Percentiles rank a stretch among this genome's conserved stretches.
phyloP scores from a whole-genome alignment of 441 rosid genomes.

The Gossypium schwendimanii region DNA sequence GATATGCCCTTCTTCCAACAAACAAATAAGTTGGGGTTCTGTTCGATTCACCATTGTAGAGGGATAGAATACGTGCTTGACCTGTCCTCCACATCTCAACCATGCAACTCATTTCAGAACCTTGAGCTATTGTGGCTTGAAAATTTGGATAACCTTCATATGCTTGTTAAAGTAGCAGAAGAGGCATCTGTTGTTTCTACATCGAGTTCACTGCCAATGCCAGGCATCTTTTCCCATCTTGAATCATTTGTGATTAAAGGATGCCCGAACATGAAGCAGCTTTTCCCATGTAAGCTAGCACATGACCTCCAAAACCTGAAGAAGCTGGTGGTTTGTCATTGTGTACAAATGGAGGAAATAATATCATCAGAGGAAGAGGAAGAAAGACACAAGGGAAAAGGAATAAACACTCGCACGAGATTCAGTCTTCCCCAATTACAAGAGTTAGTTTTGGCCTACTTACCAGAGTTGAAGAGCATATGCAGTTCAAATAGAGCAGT shows the following conservation, averaged over 20 bases:
- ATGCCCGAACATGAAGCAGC: constrained; percentile 13
- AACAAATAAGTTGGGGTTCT: not conserved
- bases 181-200: not conserved
- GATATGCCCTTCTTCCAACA: not conserved
- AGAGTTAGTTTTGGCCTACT: not conserved
- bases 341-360: constrained; percentile 18
- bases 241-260: not conserved
- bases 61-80: constrained; percentile 6
- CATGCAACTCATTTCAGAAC: not conserved
- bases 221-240: not conserved
- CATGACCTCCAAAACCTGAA: constrained; percentile 13
- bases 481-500: not conserved
- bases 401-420: not conserved
- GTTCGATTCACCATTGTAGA: not conserved
- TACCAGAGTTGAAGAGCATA: constrained; percentile 18
- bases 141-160: not conserved
- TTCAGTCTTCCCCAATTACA: constrained; percentile 18
- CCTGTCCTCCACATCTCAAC: not conserved
- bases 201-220: not conserved
- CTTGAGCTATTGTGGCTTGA: not conserved
- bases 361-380: not conserved
- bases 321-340: not conserved
- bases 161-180: not conserved
- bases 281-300: not conserved
- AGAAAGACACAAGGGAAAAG: not conserved